phyloP scores from a whole-genome alignment of 495 filamentous ascomycete genomes.

The Penicillium bialowiezense region DNA sequence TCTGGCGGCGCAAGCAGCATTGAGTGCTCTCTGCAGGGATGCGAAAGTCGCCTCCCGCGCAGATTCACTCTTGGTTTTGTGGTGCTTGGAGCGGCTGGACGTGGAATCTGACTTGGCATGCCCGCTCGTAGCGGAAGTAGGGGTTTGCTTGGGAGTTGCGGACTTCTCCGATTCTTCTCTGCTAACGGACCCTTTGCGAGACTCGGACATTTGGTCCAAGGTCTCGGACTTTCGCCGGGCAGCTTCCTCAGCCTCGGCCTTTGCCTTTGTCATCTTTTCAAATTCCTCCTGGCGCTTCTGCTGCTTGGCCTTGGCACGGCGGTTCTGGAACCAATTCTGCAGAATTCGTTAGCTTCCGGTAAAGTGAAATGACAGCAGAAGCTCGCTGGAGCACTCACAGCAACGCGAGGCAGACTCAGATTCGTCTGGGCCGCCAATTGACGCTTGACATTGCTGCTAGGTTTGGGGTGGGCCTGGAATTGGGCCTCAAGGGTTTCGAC shows the following conservation, averaged over 20 bases:
- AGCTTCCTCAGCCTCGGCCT: conserved; percentile 45
- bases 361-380: not conserved
- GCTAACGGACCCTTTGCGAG: conserved; percentile 19
- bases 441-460: conserved; percentile 71
- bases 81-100: conserved; percentile 28
- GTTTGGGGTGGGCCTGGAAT: conserved; percentile 74
- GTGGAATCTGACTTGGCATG: conserved; percentile 19
- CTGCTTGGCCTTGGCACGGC: conserved; percentile 79
- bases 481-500: conserved; percentile 72
- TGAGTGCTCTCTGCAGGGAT: conserved; percentile 43
- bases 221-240: conserved; percentile 35
- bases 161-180: conserved; percentile 29
- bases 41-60: conserved; percentile 45
- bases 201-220: conserved; percentile 22
- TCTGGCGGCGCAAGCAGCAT: conserved; percentile 42
- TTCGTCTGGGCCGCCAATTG: conserved; percentile 69
- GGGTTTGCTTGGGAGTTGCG: conserved; percentile 32
- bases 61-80: conserved; percentile 42
- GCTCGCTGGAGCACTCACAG: conserved; percentile 52
- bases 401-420: conserved; percentile 71
- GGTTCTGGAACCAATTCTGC: conserved; percentile 92
- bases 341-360: conserved; percentile 10
- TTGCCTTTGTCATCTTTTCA: conserved; percentile 54
- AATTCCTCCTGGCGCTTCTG: conserved; percentile 69
- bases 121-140: conserved; percentile 22